A percentile compares a stretch with the other conserved stretches of the same genome.
Conservation (phyloP, 768 basidiomycete species). For the Dioszegia hungarica region DNA sequence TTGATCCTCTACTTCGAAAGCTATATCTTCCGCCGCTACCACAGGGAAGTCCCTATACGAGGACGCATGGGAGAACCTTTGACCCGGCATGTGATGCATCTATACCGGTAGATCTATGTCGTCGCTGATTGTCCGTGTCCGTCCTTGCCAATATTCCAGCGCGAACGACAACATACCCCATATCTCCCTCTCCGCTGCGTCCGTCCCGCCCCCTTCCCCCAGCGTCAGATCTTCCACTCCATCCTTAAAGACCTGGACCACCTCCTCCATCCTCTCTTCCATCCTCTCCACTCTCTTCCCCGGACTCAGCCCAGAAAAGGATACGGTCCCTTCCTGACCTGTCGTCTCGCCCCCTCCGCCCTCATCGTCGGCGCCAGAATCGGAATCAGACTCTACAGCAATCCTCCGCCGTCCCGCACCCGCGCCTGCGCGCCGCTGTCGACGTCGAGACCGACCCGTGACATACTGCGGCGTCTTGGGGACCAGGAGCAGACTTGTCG, state of each 20-base stretch:
- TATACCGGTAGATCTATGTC: no score
- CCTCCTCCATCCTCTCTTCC: constrained; percentile 10
- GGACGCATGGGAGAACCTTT: no score
- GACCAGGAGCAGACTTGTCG: background rate
- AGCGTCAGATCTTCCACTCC: constrained; percentile 14
- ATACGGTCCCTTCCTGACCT: no score
- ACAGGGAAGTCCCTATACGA: no score
- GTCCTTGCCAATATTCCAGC: constrained; percentile 31
- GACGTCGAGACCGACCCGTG: constrained; percentile 5
- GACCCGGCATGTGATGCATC: no score
- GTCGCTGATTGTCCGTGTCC: no score
- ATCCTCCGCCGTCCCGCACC: no score
- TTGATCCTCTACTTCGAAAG: no score
- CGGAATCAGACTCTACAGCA: no score
- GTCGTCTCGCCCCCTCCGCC: constrained; percentile 1
- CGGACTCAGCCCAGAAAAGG: background rate
- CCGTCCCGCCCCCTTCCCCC: background rate
- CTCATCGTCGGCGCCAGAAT: background rate
- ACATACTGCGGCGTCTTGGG: background rate
- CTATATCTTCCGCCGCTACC: no score
- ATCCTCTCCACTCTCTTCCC: background rate
- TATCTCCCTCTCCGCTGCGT: constrained; percentile 10
- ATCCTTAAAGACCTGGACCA: constrained; percentile 11
- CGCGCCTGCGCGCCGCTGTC: background rate
- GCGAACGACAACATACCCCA: constrained; percentile 30